Evolutionary conservation across 1,139 yeast species (phyloP), one percentile per base, ranked within the genome.

Genomic region (Blastobotrys serpentis): DNA sequence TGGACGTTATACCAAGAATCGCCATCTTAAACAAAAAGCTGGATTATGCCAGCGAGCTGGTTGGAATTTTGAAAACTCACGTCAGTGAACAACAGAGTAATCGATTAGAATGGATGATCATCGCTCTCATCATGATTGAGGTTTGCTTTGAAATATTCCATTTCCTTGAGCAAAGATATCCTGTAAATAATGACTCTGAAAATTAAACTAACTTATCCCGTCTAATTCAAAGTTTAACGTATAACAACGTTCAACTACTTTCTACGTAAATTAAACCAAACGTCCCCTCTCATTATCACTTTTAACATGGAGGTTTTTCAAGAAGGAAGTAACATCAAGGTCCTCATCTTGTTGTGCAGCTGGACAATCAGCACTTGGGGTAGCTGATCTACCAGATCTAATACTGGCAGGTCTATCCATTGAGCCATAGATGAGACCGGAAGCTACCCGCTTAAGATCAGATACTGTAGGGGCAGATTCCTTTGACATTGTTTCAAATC

Each of bases 21-120:
- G 74, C 82, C 32, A 87, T 88, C 38, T 70, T 89, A 62, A 89
- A 89, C 66, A 76, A 90, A 49, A 88, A 89, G 62, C 70, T 89
- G 48, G 97, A 89, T 64, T 89, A 89, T 65, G 90, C 95, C 1
- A 84, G 95, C 0, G 96, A 89, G 53, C 95, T 89, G 64, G 86
- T 87, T 22, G 75, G 88, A 19, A 90, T 90, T 1, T 71, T 89
- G 42, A 74, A 88, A 54, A 77, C 85, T 21, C 84, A 88, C 5
- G 67, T 89, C 52, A 84, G 81, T 52, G 96, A 88, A 58, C 81
- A 82, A 59, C 86, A 84, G 52, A 77, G 92, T 33, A 78, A 88
- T 1, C 72, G 88, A 19, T 70, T 89, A 40, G 97, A 89, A 64
- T 86, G 95, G 95, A 84, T 88, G 64, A 87, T 89, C 56, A 87